Evolutionary conservation across 2,329 filamentous ascomycete species (phyloP).

Genomic region (Aspergillus neoniger): DNA sequence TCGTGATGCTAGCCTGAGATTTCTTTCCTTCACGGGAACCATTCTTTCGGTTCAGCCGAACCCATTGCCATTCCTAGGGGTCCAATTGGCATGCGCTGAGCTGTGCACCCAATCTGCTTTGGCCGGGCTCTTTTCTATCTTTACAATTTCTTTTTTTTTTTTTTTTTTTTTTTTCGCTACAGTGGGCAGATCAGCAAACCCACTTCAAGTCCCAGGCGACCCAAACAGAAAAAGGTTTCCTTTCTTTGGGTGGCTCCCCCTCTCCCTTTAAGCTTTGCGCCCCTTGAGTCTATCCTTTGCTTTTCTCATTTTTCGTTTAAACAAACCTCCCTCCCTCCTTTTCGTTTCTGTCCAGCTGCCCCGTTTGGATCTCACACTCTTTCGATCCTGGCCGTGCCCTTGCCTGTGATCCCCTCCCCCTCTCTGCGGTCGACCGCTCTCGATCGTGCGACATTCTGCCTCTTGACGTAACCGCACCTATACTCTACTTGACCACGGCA

Average conservation of each 20-base stretch:
- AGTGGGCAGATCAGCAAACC: neutral
- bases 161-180: neutral
- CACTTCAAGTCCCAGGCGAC: neutral
- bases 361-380: neutral
- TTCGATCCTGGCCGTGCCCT: neutral
- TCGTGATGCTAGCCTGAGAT: conserved; percentile 4
- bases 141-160: conserved; percentile 7
- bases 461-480: neutral
- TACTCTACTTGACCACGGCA: neutral
- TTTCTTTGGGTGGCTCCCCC: conserved; percentile 5
- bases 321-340: neutral
- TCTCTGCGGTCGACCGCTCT: neutral
- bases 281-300: conserved; percentile 8
- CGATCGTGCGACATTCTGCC: neutral
- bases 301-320: conserved; percentile 8
- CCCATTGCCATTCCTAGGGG: conserved; percentile 9
- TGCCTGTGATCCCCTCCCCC: neutral
- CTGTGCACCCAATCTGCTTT: conserved; percentile 2
- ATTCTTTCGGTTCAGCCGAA: neutral
- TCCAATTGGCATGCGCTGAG: conserved; percentile 17
- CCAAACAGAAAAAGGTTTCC: conserved; percentile 5
- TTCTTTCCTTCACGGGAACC: conserved; percentile 5
- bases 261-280: conserved; percentile 10
- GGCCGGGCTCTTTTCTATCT: too few species aligned
- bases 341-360: neutral